A percentile compares a stretch with the other conserved stretches of the same genome.
phyloP scores from a whole-genome alignment of 306 rosid species.

The Lathyrus oleraceus region DNA sequence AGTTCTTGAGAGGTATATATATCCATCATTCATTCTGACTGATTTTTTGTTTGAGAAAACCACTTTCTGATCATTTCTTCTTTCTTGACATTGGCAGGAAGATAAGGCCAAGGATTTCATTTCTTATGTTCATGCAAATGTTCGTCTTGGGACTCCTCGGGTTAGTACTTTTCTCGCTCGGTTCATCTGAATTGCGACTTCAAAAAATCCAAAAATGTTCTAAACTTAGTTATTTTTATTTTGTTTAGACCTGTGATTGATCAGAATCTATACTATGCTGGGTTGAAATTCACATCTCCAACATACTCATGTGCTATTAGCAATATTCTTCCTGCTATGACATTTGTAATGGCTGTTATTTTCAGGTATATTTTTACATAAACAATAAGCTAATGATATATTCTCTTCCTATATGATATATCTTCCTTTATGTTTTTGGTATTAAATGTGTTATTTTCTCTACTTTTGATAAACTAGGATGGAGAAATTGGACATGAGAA shows the following conservation, averaged over 20 bases:
- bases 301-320: conserved; percentile 88
- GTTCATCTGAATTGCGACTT: too few species aligned
- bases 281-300: conserved; percentile 81
- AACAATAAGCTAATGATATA: too few species aligned
- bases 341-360: conserved; percentile 82
- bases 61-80: conserved; percentile 18
- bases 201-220: not conserved
- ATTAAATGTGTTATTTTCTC: conserved; percentile 19
- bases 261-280: conserved; percentile 84
- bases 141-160: conserved; percentile 86
- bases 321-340: conserved; percentile 91
- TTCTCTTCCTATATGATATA: not conserved
- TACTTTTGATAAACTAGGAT: conserved; percentile 57
- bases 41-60: not conserved
- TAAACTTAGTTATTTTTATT: not conserved
- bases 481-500: conserved; percentile 72
- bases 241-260: conserved; percentile 78
- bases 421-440: not conserved
- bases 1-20: conserved; percentile 75
- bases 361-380: conserved; percentile 74
- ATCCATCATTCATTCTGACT: not conserved
- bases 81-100: conserved; percentile 52
- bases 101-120: conserved; percentile 79
- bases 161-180: conserved; percentile 44
- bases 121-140: conserved; percentile 63